These are phyloP conservation scores for Urostyla sp. DNA, from an alignment of 73 alveolate species.

Conservation along the genomic window DNA sequence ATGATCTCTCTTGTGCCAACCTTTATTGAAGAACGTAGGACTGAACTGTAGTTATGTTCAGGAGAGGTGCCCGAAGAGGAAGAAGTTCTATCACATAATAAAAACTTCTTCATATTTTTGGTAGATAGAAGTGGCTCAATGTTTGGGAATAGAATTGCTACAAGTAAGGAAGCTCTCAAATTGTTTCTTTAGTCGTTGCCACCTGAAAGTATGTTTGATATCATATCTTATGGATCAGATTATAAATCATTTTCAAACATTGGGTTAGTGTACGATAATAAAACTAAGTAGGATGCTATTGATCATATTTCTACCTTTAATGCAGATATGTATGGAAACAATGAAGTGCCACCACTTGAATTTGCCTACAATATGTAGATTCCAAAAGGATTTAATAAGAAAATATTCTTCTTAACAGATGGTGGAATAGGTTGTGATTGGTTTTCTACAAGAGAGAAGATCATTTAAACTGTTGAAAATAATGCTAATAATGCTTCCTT, in stretches of 20 bases:
- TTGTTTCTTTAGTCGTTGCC: slow-evolving; percentile 83
- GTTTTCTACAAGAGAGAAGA: slow-evolving; percentile 47
- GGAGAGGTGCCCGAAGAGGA: slow-evolving; percentile 44
- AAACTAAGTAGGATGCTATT: slow-evolving; percentile 67
- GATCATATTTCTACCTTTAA: slow-evolving; percentile 60
- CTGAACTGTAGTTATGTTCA: slow-evolving; percentile 26
- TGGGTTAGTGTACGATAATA: no score
- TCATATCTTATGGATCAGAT: slow-evolving; percentile 84
- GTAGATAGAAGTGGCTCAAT: slow-evolving; percentile 91
- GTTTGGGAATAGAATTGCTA: slow-evolving; percentile 72
- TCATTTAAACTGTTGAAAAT: slow-evolving; percentile 64
- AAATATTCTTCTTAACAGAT: slow-evolving; percentile 86
- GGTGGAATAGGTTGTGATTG: slow-evolving; percentile 76
- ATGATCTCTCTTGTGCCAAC: slow-evolving; percentile 21
- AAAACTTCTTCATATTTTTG: slow-evolving; percentile 65
- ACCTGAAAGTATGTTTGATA: slow-evolving; percentile 70
- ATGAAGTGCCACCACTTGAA: slow-evolving; percentile 56
- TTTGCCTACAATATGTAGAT: slow-evolving; percentile 16
- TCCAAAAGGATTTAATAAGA: slow-evolving; percentile 11
- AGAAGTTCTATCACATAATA: not conserved
- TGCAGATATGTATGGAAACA: slow-evolving; percentile 95
- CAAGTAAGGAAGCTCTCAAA: slow-evolving; percentile 72
- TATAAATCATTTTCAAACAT: no score
- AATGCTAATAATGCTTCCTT: slow-evolving; percentile 84
- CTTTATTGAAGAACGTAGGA: slow-evolving; percentile 3